Evolutionary conservation across 2,329 filamentous ascomycete species (phyloP), one percentile per base, ranked within the genome.

Genomic region (Claviceps sorghi): DNA sequence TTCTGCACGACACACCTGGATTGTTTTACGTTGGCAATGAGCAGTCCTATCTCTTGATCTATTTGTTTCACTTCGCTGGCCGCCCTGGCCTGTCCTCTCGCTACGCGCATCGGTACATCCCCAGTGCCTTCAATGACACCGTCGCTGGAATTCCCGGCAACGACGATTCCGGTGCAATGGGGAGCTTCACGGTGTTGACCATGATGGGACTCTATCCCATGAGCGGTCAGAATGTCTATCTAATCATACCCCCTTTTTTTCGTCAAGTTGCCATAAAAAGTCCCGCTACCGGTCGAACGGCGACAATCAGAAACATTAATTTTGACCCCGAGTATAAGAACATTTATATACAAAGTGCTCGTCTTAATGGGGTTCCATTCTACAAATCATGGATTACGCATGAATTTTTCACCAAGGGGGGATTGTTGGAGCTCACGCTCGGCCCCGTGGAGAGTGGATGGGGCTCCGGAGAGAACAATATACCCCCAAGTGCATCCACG

Each of bases 21-120:
- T 72, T 87, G 7, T 71, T 83, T 29, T 85, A 88, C 62, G 75
- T 88, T 44, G 84, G 84, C 26, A 78, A 88, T 59, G 75, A 78
- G 61, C 75, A 75, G 59, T 69, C 69, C 1, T 78, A 76, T 59
- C 61, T 78, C 8, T 69, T 73, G 41, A 65, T 76, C 13, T 77
- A 72, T 60, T 72, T 76, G 56, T 77, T 76, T 68, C 84, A 88
- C 66, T 87, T 86, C 59, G 78, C 75, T 1, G 82, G 79, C 0
- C 76, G 83, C 0, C 84, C 84, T 0, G 83, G 69, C 0, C 65
- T 76, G 32, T 77, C 73, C 22, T 65, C 72, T 19, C 65, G 70
- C 55, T 79, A 79, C 58, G 72, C 74, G 0, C 81, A 84, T 59
- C 73, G 68, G 56, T 86, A 87, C 60, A 84, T 88, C 54, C 83